Conservation (phyloP, 1,284 basidiomycete species). For the Bjerkandera adusta region DNA sequence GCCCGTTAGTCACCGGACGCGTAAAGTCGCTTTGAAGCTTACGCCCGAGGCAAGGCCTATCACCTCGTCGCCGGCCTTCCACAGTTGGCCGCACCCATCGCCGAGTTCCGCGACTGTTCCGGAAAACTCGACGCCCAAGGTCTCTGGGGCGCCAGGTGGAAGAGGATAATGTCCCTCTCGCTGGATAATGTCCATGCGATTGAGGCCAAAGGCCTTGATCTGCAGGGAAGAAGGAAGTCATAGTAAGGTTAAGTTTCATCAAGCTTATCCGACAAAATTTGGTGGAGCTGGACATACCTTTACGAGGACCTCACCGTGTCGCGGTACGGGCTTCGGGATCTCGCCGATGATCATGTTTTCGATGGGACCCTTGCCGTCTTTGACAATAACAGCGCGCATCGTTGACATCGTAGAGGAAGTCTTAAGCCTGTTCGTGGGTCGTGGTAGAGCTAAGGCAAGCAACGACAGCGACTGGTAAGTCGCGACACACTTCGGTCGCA, state of each 20-base stretch:
- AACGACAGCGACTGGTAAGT: background rate
- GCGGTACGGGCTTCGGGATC: constrained; percentile 55
- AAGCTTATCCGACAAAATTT: constrained; percentile 7
- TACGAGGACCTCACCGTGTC: constrained; percentile 69
- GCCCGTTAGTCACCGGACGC: background rate
- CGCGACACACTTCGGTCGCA: background rate
- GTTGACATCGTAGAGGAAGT: too few species aligned
- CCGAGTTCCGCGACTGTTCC: constrained; percentile 68
- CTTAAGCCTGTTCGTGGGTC: too few species aligned
- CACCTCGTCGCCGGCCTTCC: constrained; percentile 82
- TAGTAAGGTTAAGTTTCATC: too few species aligned
- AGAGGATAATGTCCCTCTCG: constrained; percentile 77
- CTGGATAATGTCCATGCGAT: constrained; percentile 86
- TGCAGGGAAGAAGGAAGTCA: too few species aligned
- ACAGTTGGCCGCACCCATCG: constrained; percentile 44
- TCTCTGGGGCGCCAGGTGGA: constrained; percentile 73
- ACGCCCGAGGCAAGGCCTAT: constrained; percentile 78
- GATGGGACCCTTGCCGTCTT: constrained; percentile 74
- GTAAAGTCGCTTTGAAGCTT: constrained; percentile 23
- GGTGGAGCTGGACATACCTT: constrained; percentile 44
- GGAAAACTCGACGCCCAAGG: constrained; percentile 93
- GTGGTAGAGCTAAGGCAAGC: background rate
- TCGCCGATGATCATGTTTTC: constrained; percentile 83
- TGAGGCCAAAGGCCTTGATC: constrained; percentile 83
- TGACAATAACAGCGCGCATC: constrained; percentile 86